Base-by-base conservation (phyloP, 1,284 basidiomycete genomes). In the Chalciporus sp. region DNA sequence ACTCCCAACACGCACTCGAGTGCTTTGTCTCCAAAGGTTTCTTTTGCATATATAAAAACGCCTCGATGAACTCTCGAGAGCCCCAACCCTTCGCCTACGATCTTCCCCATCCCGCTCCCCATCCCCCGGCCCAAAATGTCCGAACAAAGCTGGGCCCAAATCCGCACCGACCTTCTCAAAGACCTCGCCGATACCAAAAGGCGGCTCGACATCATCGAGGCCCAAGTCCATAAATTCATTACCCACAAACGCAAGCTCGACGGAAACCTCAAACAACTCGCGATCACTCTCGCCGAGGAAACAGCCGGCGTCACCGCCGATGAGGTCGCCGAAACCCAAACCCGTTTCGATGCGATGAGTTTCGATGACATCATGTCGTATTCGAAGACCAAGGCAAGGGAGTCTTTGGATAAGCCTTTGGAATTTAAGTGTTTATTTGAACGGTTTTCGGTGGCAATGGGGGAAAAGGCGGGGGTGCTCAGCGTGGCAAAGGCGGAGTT, bases 321-420 rank as follows among this genome's bases (percentile, higher is more conserved):
- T 41, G 27, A 37, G 16, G 20, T 42, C 19, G 29, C 19, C 1
- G 17, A 3, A 10, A 17, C 43, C n/a, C 31, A 47, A 16, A 17
- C 33, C 1, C 20, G 12, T 10, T 54, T 56, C 9, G 29, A 3
- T 33, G 28, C 23, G 16, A 56, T 43, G 37, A 23, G 26, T 27
- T 59, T 37, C 41, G 41, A 49, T 35, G 49, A 51, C 0, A 47
- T 57, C 39, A 28, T 49, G 12, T 19, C 1, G 3, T 49, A 51
- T 5, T 31, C 20, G 3, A 20, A 27, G 6, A 11, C 4, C n/a
- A 4, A 11, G 14, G 5, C 14, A 12, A 7, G 28, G 14, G 47
- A 51, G 28, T 37, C 41, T 27, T 1, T 11, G 8, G 33, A 27
- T 14, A 31, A 52, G 26, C 35, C 44, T 3, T 53, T 49, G 37